These are phyloP conservation scores for Citrus mangshanensis DNA, from an alignment of 345 rosid species.

Conservation along the genomic window DNA sequence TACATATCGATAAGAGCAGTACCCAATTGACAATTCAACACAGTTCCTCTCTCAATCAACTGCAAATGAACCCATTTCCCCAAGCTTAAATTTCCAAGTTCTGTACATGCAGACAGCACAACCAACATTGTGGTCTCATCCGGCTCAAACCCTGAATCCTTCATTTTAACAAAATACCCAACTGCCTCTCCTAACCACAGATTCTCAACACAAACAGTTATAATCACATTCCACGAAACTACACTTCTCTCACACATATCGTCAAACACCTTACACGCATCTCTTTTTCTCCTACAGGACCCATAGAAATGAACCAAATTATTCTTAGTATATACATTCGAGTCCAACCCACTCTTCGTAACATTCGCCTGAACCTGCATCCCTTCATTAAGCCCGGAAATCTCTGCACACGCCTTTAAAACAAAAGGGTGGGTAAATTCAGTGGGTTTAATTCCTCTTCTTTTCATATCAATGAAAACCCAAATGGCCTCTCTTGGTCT, in stretches of 20 bases:
- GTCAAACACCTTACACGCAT: constrained; percentile 67
- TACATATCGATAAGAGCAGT: constrained; percentile 87
- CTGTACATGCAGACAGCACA: constrained; percentile 49
- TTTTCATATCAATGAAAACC: constrained; percentile 59
- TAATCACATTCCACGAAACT: constrained; percentile 77
- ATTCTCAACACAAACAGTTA: constrained; percentile 58
- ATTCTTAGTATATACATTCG: constrained; percentile 62
- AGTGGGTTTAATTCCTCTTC: constrained; percentile 50
- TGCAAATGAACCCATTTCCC: constrained; percentile 73
- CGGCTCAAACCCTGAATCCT: constrained; percentile 35
- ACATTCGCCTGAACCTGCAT: constrained; percentile 64
- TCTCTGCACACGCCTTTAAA: constrained; percentile 57
- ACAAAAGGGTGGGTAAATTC: constrained; percentile 73
- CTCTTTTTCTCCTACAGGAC: constrained; percentile 48
- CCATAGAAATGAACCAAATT: constrained; percentile 69
- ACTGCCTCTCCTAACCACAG: constrained; percentile 35
- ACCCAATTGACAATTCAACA: constrained; percentile 58
- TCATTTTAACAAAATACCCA: constrained; percentile 55
- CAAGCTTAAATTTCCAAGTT: constrained; percentile 60
- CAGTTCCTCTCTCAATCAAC: constrained; percentile 50
- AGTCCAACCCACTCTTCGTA: constrained; percentile 57
- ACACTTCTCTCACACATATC: constrained; percentile 59
- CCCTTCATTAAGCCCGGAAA: constrained; percentile 49
- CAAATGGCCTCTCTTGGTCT: constrained; percentile 49
- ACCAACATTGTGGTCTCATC: constrained; percentile 82